Evolutionary conservation across 2,329 filamentous ascomycete species (phyloP).

Genomic region (Alternaria sp.): DNA sequence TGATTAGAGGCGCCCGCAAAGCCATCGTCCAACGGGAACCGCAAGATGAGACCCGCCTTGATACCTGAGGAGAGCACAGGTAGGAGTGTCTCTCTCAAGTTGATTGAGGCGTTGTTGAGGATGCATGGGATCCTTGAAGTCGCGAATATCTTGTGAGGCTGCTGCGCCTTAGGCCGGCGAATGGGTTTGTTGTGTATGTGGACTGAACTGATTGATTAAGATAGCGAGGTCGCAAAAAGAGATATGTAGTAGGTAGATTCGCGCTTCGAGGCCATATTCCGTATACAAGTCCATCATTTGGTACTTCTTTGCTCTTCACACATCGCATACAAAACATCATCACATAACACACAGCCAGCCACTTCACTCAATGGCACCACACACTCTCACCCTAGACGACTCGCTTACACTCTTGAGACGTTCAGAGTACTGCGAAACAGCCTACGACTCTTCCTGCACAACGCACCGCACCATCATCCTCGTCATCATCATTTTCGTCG

Average conservation of each 20-base stretch:
- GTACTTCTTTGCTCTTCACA: neutral
- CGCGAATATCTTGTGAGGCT: constrained; percentile 3
- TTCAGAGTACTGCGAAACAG: constrained; percentile 21
- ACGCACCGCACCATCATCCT: constrained; percentile 34
- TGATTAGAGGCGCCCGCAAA: neutral
- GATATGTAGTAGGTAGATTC: constrained; percentile 12
- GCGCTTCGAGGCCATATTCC: neutral
- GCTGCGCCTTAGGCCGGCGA: constrained; percentile 12
- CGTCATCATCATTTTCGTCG: constrained; percentile 29
- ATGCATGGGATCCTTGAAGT: constrained; percentile 4
- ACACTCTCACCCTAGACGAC: neutral
- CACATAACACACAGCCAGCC: neutral
- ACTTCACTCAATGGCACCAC: constrained; percentile 19
- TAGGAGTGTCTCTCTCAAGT: constrained; percentile 1
- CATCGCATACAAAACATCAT: neutral
- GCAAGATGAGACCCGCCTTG: constrained; percentile 1
- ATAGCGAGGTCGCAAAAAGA: neutral
- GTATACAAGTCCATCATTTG: neutral
- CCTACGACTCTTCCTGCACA: constrained; percentile 21
- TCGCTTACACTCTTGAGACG: constrained; percentile 16
- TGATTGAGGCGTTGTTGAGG: constrained; percentile 12
- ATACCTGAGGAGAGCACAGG: constrained; percentile 1
- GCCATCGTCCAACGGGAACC: neutral
- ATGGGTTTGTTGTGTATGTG: constrained; percentile 1
- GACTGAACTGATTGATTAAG: neutral